phyloP scores from a whole-genome alignment of 2,329 filamentous ascomycete species.

The Microsporum ferrugineum region DNA sequence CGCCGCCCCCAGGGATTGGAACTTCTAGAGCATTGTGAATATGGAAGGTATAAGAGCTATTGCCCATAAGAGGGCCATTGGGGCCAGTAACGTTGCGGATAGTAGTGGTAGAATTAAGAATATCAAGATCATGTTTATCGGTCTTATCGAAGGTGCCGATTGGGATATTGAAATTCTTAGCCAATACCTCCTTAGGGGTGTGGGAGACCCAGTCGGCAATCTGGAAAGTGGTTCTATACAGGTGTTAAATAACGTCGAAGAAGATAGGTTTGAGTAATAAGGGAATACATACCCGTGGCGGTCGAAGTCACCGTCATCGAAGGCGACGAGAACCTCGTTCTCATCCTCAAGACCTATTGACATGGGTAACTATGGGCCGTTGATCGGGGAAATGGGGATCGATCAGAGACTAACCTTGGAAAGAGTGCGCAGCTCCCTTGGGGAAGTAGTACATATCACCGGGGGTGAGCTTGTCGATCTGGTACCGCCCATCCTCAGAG shows the following conservation, averaged over 20 bases:
- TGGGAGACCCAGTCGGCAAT: constrained; percentile 59
- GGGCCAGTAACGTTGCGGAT: constrained; percentile 38
- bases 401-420: constrained; percentile 34
- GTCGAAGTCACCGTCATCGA: constrained; percentile 58
- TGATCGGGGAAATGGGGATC: not conserved
- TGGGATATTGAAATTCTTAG: constrained; percentile 57
- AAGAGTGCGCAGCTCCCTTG: constrained; percentile 51
- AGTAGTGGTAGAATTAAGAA: constrained; percentile 46
- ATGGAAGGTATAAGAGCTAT: constrained; percentile 52
- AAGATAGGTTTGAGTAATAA: not conserved
- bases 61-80: constrained; percentile 41
- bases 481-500: constrained; percentile 48
- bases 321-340: constrained; percentile 56
- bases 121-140: constrained; percentile 50
- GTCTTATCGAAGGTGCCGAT: constrained; percentile 49
- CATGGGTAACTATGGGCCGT: not conserved
- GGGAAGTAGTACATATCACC: constrained; percentile 61
- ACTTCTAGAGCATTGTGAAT: constrained; percentile 46
- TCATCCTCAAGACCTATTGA: constrained; percentile 45
- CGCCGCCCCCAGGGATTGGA: constrained; percentile 50
- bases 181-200: constrained; percentile 51
- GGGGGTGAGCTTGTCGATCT: constrained; percentile 45
- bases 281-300: constrained; percentile 40
- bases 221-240: constrained; percentile 54
- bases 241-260: not conserved